Evolutionary conservation across 2,329 filamentous ascomycete genomes (phyloP), one percentile per base, ranked within the genome.

Genomic region (Colletotrichum orbiculare): DNA sequence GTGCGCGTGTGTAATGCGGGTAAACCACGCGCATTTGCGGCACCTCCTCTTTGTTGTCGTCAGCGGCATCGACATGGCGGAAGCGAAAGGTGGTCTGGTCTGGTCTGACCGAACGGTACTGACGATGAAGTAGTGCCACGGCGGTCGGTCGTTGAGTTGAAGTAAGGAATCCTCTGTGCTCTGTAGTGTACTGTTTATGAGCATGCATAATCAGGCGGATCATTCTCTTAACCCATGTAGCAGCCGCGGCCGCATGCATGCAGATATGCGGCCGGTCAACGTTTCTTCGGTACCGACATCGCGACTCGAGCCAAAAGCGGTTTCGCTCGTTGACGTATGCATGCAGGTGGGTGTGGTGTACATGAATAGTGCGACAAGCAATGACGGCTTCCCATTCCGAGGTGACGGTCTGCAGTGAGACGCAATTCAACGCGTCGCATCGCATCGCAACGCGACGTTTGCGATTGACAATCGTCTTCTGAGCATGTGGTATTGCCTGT

Each of bases 241-340:
- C 33, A 46, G 34, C 49, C 43, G 38, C 43, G 12, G 41, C 41
- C 52, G 45, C 46, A 52, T 65, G 62, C 62, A 56, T 41, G 52
- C 13, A 17, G 25, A 35, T 13, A 38, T 64, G 55, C 49, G 38
- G 61, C 17, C 38, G 39, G 61, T 60, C 55, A 54, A 60, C 49
- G 45, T 49, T 50, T 64, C 43, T 17, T 54, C 55, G 49, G 56
- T 54, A 50, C 43, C 61, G 56, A 61, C 34, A 52, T 65, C 62
- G 62, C 62, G 62, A 65, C 62, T 64, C 61, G 61, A 55, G 45
- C 58, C 62, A 39, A 56, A 65, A 55, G 58, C 58, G 52, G 62
- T 47, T 58, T 65, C 56, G 56, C 56, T 64, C 56, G 37, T 64
- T 41, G 39, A 55, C 56, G 34, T 61, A 50, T 50, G 49, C 50